phyloP scores from a whole-genome alignment of 2,329 filamentous ascomycete genomes.

The Chaetomiaceae sp. region DNA sequence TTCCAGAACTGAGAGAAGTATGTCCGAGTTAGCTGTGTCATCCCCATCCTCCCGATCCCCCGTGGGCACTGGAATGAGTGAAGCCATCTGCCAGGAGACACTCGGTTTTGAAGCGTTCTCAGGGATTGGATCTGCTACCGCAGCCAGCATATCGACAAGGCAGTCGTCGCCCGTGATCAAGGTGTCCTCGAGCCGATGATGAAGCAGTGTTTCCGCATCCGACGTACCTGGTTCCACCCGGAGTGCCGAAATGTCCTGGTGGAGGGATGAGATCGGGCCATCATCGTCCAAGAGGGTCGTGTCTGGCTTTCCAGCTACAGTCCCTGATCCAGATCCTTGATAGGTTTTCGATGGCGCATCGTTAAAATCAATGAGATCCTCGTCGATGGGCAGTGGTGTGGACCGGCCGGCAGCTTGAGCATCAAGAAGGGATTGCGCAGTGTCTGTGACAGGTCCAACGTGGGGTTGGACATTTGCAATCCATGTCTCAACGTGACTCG shows the following conservation, averaged over 20 bases:
- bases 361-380: background rate
- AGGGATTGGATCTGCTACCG: background rate
- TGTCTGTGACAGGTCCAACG: background rate
- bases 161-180: background rate
- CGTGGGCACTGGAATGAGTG: background rate
- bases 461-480: background rate
- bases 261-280: background rate
- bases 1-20: background rate
- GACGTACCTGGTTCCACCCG: background rate
- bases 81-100: constrained; percentile 6
- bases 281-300: background rate
- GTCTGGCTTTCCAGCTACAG: background rate
- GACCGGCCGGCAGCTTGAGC: background rate
- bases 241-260: background rate
- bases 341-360: background rate
- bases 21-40: background rate
- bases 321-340: background rate
- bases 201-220: background rate
- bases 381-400: too few relatives aligned
- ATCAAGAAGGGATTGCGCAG: background rate
- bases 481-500: constrained; percentile 5
- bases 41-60: background rate
- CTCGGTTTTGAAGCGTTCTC: background rate
- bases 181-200: background rate
- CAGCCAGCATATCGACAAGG: constrained; percentile 6